Base-by-base conservation (phyloP, 225 moss, liverwort and hornwort species). In the Sphagnum tenellum region DNA sequence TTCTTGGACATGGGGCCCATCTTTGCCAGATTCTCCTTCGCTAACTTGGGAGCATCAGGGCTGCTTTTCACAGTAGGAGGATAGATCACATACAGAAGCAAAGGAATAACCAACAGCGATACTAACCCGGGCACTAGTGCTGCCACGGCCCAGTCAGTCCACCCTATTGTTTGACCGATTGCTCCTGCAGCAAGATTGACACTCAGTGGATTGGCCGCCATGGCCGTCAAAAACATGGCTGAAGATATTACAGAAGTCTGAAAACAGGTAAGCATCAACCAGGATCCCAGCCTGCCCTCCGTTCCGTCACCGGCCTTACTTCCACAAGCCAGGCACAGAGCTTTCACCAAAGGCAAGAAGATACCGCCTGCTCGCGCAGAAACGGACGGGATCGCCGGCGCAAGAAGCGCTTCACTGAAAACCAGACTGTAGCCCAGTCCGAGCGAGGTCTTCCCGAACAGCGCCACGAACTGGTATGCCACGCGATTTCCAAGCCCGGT, bases 351-450 rank as follows among this genome's bases (percentile, higher is more conserved):
- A 4, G 70, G 64, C 7, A 70, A 48, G 55, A 70, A 63, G 52
- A 70, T 70, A 14, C 70, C 70, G 11, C 63, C 70, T 46, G 63
- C 70, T 10, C 70, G 52, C 1, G 70, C 70, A 7, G 63, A 53
- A 47, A 55, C 56, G 12, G 46, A 53, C 44, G 70, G 70, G 11
- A 70, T 70, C 10, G 64, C 50, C 4, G 70, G 70, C 10, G 64
- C 64, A 14, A 70, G 46, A 12, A 70, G 10, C 12, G 64, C 63
- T 48, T 70, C 70, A 29, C 46, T 64, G 29, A 70, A 49, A 7
- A 53, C 55, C 53, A 66, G 12, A 46, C 66, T 56, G 54, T 66
- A 66, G 45, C 54, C 66, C 9, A 66, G 14, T 5, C 66, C 66
- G 13, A 66, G 46, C 44, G 54, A 13, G 54, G 54, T 66, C 14